phyloP scores from a whole-genome alignment of 768 basidiomycete genomes.

The Termitomyces sp. region DNA sequence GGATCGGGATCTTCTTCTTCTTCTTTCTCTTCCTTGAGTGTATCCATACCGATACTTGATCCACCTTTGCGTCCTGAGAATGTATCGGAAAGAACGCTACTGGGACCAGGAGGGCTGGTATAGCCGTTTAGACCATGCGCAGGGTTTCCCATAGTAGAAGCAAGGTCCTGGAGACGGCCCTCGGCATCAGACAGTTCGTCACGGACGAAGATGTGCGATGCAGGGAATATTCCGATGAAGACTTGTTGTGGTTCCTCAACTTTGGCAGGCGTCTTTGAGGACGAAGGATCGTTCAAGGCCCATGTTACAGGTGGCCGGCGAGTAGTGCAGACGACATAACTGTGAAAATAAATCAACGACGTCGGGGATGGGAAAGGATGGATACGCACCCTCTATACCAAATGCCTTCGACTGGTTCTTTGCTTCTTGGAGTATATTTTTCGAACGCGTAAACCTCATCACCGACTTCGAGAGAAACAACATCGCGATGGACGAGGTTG shows the following conservation, averaged over 20 bases:
- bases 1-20: constrained; percentile 54
- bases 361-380: constrained; percentile 3
- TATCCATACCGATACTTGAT: constrained; percentile 48
- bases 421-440: constrained; percentile 71
- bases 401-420: constrained; percentile 66
- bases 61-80: constrained; percentile 47
- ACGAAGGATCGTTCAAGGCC: constrained; percentile 59
- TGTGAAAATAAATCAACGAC: constrained; percentile 25
- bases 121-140: constrained; percentile 29
- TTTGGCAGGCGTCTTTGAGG: constrained; percentile 48
- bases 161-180: constrained; percentile 77
- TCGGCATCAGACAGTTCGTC: constrained; percentile 88
- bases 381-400: constrained; percentile 91
- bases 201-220: constrained; percentile 82
- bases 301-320: constrained; percentile 70
- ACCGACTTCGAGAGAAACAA: constrained; percentile 87
- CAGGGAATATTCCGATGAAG: constrained; percentile 93
- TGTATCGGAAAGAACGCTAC: constrained; percentile 43
- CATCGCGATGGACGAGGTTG: constrained; percentile 62
- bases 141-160: constrained; percentile 43
- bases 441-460: constrained; percentile 98
- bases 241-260: constrained; percentile 82
- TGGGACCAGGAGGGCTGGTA: constrained; percentile 26
- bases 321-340: constrained; percentile 85
- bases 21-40: constrained; percentile 60